Conservation (phyloP, 352 stramenopile genomes). For the Phytophthora sp. region DNA sequence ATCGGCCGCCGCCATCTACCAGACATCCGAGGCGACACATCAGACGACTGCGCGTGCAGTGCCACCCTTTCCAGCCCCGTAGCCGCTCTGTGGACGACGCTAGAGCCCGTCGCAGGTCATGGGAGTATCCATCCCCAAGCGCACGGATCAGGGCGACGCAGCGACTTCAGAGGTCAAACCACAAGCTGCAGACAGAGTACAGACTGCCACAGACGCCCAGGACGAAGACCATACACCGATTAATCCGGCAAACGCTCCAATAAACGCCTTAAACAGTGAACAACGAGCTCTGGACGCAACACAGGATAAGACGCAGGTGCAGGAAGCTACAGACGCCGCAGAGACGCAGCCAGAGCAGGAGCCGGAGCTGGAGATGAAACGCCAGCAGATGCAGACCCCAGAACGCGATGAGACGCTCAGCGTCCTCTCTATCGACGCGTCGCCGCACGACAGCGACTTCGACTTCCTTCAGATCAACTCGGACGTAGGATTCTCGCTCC, state of each 20-base stretch:
- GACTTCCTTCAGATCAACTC: constrained; percentile 53
- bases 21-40: constrained; percentile 5
- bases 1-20: too few species aligned
- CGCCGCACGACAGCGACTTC: constrained; percentile 50
- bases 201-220: neutral
- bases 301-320: constrained; percentile 7
- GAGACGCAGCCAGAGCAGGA: constrained; percentile 20
- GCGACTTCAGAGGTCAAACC: neutral
- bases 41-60: neutral
- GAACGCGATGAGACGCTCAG: constrained; percentile 50
- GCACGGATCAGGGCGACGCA: constrained; percentile 1
- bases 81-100: constrained; percentile 12
- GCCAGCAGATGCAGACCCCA: constrained; percentile 21
- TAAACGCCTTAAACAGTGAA: neutral
- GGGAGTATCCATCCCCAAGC: constrained; percentile 11
- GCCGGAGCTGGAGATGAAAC: constrained; percentile 30
- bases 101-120: constrained; percentile 12
- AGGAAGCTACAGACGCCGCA: neutral
- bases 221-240: neutral
- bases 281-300: constrained; percentile 3
- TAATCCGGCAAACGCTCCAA: neutral
- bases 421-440: constrained; percentile 59
- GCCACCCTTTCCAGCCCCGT: neutral
- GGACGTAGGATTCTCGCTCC: constrained; percentile 48
- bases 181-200: neutral